Evolutionary conservation across 2,329 filamentous ascomycete species (phyloP).

Genomic region (Alternaria triticina): DNA sequence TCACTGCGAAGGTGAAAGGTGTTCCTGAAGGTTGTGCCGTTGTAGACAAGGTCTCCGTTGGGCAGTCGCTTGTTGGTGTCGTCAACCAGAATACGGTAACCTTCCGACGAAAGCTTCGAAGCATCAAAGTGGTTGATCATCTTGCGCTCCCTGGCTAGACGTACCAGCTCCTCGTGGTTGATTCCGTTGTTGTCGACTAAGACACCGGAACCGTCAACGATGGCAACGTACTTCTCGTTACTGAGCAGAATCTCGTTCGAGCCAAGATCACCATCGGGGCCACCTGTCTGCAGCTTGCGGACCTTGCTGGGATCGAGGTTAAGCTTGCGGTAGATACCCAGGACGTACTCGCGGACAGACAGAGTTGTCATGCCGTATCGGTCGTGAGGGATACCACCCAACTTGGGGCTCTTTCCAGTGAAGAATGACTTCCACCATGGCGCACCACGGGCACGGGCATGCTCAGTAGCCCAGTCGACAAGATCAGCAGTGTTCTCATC

Average conservation of each 20-base stretch:
- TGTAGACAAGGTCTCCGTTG: conserved; percentile 82
- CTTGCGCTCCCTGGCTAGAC: conserved; percentile 81
- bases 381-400: conserved; percentile 97
- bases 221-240: conserved; percentile 92
- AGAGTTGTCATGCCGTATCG: conserved; percentile 97
- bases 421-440: conserved; percentile 99
- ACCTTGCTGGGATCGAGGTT: conserved; percentile 85
- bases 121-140: conserved; percentile 91
- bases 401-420: conserved; percentile 94
- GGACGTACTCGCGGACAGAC: conserved; percentile 93
- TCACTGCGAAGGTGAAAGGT: conserved; percentile 89
- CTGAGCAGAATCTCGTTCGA: conserved; percentile 97
- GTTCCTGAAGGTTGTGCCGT: conserved; percentile 96
- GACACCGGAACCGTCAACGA: conserved; percentile 96
- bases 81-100: conserved; percentile 91
- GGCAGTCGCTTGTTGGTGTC: conserved; percentile 89
- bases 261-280: conserved; percentile 93
- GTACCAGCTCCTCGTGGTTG: conserved; percentile 80
- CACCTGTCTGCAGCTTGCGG: conserved; percentile 95
- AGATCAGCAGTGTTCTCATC: conserved; percentile 98
- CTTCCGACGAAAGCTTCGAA: conserved; percentile 82
- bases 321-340: conserved; percentile 96
- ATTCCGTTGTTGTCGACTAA: conserved; percentile 91
- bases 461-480: conserved; percentile 98
- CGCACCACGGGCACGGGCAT: conserved; percentile 83